Conservation (phyloP, 2,329 filamentous ascomycete species). For the Penicillium sp. region DNA sequence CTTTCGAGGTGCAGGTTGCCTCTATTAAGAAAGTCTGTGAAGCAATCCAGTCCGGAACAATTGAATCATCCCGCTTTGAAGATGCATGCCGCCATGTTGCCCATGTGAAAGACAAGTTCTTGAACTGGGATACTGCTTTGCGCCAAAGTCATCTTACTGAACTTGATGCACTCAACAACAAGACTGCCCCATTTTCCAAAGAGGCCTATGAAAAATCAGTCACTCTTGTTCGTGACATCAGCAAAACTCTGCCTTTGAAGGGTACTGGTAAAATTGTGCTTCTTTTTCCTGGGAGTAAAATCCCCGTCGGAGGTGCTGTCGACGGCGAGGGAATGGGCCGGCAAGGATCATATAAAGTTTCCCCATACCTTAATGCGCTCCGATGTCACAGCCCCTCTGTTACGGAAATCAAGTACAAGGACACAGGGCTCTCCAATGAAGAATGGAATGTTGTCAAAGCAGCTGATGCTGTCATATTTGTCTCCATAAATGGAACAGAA, state of each 20-base stretch:
- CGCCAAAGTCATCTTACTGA: conserved; percentile 14
- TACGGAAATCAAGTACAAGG: conserved; percentile 37
- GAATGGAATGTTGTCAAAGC: conserved; percentile 32
- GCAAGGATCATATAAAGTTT: conserved; percentile 32
- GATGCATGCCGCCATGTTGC: conserved; percentile 37
- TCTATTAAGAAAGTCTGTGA: conserved; percentile 42
- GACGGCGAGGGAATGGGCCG: conserved; percentile 39
- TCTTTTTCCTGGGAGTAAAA: conserved; percentile 39
- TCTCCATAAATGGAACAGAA: conserved; percentile 42
- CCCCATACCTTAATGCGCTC: conserved; percentile 35
- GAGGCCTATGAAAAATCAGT: conserved; percentile 41
- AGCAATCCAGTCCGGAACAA: conserved; percentile 37
- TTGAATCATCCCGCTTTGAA: conserved; percentile 33
- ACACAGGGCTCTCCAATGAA: conserved; percentile 29
- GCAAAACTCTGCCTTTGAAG: conserved; percentile 33
- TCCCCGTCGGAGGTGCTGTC: conserved; percentile 37
- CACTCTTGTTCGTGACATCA: conserved; percentile 40
- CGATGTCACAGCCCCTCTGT: conserved; percentile 25
- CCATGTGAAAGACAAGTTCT: conserved; percentile 38
- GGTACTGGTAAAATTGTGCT: conserved; percentile 33
- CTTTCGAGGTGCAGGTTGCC: conserved; percentile 41
- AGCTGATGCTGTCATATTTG: conserved; percentile 43
- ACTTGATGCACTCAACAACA: conserved; percentile 26
- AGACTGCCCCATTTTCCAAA: conserved; percentile 29
- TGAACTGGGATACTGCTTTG: conserved; percentile 34